Evolutionary conservation across 2,329 filamentous ascomycete genomes (phyloP).

Genomic region (Epichloe typhina): DNA sequence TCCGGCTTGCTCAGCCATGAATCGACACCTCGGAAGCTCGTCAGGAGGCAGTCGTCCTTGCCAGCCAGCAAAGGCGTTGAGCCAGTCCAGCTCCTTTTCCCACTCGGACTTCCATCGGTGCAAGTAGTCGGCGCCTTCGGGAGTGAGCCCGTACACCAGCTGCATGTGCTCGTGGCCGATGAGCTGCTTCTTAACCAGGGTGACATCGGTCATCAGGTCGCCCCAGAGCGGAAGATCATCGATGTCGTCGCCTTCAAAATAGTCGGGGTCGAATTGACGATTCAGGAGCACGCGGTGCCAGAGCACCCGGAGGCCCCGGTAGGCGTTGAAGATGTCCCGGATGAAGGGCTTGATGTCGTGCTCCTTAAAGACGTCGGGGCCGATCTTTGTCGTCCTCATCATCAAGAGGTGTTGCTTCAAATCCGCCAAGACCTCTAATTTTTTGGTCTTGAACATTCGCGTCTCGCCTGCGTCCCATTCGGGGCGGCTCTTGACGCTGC

Average conservation of each 20-base stretch:
- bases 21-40: not conserved
- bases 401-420: not conserved
- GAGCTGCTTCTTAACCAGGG: not conserved
- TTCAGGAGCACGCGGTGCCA: not conserved
- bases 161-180: not conserved
- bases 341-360: not conserved
- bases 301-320: not conserved
- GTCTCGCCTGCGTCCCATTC: not conserved
- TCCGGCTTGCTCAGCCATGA: not conserved
- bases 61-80: slow-evolving; percentile 11
- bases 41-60: not conserved
- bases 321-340: not conserved
- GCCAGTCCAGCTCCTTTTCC: slow-evolving; percentile 7
- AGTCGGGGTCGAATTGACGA: not conserved
- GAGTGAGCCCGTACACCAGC: slow-evolving; percentile 7
- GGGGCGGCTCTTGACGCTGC: not conserved
- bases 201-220: not conserved
- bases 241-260: not conserved
- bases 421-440: not conserved
- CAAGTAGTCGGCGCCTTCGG: slow-evolving; percentile 3
- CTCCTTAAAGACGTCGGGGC: not conserved
- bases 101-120: not conserved
- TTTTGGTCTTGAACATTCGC: not conserved
- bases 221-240: not conserved
- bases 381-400: not conserved